Evolutionary conservation across 2,329 filamentous ascomycete species (phyloP).

Genomic region (Podosphaera xanthii): DNA sequence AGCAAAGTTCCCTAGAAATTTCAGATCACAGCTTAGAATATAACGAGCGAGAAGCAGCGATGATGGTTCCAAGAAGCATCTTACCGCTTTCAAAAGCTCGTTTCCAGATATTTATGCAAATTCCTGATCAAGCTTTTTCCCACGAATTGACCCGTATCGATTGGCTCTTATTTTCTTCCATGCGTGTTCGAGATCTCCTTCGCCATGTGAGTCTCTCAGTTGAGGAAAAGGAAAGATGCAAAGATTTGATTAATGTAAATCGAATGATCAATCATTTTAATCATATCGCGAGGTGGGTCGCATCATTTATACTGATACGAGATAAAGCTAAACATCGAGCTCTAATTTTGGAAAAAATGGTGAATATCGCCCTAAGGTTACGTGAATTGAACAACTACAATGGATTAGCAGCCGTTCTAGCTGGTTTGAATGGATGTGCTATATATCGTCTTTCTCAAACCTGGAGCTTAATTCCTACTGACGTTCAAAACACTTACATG

Average conservation of each 20-base stretch:
- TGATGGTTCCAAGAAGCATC: slow-evolving; percentile 45
- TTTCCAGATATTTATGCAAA: slow-evolving; percentile 79
- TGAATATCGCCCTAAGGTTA: slow-evolving; percentile 67
- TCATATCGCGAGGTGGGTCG: slow-evolving; percentile 61
- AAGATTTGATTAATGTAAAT: slow-evolving; percentile 64
- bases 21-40: slow-evolving; percentile 46
- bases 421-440: slow-evolving; percentile 71
- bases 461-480: slow-evolving; percentile 45
- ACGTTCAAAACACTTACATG: slow-evolving; percentile 64
- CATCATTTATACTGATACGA: slow-evolving; percentile 64
- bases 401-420: slow-evolving; percentile 76
- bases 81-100: slow-evolving; percentile 60
- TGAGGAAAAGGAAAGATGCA: slow-evolving; percentile 50
- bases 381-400: slow-evolving; percentile 95
- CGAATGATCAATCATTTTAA: slow-evolving; percentile 90
- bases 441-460: slow-evolving; percentile 70
- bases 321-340: slow-evolving; percentile 94
- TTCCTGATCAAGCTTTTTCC: slow-evolving; percentile 63
- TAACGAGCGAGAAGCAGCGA: slow-evolving; percentile 56
- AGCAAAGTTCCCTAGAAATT: slow-evolving; percentile 8
- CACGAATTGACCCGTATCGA: slow-evolving; percentile 87
- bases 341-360: slow-evolving; percentile 82
- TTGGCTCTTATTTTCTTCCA: slow-evolving; percentile 95
- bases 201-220: slow-evolving; percentile 63
- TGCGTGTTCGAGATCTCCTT: slow-evolving; percentile 77